phyloP scores from a whole-genome alignment of 495 filamentous ascomycete genomes.

The Ramalina intermedia region DNA sequence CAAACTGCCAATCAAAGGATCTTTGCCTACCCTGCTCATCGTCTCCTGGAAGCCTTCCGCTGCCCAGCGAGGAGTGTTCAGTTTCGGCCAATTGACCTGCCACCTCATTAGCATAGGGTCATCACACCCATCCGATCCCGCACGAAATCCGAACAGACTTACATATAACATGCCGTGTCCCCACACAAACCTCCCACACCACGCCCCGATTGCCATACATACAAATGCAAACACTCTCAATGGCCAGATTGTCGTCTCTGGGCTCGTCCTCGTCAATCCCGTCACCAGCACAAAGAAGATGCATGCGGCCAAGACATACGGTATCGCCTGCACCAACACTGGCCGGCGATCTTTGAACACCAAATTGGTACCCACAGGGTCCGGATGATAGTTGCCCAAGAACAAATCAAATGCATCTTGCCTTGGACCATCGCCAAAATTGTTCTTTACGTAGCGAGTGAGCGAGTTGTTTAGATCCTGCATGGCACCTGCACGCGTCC shows the following conservation, averaged over 20 bases:
- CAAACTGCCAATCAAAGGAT: constrained; percentile 58
- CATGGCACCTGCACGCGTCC: constrained; percentile 66
- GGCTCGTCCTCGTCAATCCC: constrained; percentile 49
- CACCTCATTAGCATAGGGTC: neutral
- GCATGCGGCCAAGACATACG: constrained; percentile 78
- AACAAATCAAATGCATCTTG: constrained; percentile 96
- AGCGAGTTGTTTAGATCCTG: constrained; percentile 73
- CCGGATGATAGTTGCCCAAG: constrained; percentile 67
- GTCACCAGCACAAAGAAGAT: constrained; percentile 77
- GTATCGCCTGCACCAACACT: constrained; percentile 71
- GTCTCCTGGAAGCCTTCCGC: constrained; percentile 83
- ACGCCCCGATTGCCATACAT: constrained; percentile 54
- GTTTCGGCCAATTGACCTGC: constrained; percentile 95
- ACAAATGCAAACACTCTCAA: constrained; percentile 63
- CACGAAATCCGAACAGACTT: constrained; percentile 27
- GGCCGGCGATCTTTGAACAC: constrained; percentile 82
- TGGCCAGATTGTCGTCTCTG: constrained; percentile 59
- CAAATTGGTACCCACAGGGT: constrained; percentile 45
- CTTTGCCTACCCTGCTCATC: constrained; percentile 56
- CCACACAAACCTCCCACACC: constrained; percentile 58
- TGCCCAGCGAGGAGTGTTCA: constrained; percentile 73
- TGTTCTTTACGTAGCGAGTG: constrained; percentile 75
- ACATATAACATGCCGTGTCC: constrained; percentile 84
- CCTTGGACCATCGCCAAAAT: constrained; percentile 80
- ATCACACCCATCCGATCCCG: neutral